A percentile compares a stretch with the other conserved stretches of the same genome.
These are phyloP conservation scores for Sphagnum magellanicum DNA, from an alignment of 228 moss, liverwort and hornwort genomes.

Conservation along the genomic window DNA sequence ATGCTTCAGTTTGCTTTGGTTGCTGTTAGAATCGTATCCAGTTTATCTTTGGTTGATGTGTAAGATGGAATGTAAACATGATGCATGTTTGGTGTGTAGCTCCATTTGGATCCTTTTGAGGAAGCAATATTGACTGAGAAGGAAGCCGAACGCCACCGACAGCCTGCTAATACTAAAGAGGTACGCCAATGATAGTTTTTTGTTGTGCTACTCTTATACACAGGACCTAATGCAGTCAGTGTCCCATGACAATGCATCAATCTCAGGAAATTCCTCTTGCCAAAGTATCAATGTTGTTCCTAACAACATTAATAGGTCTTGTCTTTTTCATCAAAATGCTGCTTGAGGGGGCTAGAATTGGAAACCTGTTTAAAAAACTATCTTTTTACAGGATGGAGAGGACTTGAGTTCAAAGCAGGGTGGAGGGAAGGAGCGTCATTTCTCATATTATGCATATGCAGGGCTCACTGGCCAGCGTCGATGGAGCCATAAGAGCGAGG, in stretches of 20 bases:
- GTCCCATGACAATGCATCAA: not conserved
- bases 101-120: slow-evolving; percentile 58
- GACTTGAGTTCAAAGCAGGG: slow-evolving; percentile 64
- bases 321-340: too few species aligned
- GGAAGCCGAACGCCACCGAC: slow-evolving; percentile 43
- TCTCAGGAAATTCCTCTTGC: not conserved
- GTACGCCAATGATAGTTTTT: not conserved
- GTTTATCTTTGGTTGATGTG: slow-evolving; percentile 1
- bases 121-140: slow-evolving; percentile 46
- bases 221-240: too few species aligned
- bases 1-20: too few species aligned
- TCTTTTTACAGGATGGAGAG: slow-evolving; percentile 31
- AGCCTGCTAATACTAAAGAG: slow-evolving; percentile 26
- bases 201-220: not conserved
- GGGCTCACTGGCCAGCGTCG: slow-evolving; percentile 69
- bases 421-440: slow-evolving; percentile 87
- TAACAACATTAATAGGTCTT: too few species aligned
- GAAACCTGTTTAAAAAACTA: too few species aligned
- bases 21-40: not conserved
- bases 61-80: not conserved
- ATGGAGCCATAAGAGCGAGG: slow-evolving; percentile 89
- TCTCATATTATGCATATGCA: slow-evolving; percentile 91
- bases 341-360: too few species aligned
- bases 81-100: slow-evolving; percentile 9
- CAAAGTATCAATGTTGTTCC: too few species aligned